A percentile compares a stretch with the other conserved stretches of the same genome.
These are phyloP conservation scores for Vaccinium vitisidaea DNA, from an alignment of 148 eudicot species.

Conservation along the genomic window DNA sequence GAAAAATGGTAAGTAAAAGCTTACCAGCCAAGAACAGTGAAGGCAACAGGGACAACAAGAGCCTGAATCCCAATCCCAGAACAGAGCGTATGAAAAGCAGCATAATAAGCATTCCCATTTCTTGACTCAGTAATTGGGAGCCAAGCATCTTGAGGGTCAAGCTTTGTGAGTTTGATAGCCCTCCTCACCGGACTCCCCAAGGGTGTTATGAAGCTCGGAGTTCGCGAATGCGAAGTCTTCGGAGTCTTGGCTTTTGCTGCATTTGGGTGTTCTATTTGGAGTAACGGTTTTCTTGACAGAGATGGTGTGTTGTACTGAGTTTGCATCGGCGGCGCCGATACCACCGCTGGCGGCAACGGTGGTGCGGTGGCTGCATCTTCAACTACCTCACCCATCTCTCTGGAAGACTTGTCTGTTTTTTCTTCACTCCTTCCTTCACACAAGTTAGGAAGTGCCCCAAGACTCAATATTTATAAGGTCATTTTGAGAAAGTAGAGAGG, in stretches of 20 bases:
- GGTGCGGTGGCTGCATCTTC: slow-evolving; percentile 3
- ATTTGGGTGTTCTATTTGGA: slow-evolving; percentile 6
- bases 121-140: slow-evolving; percentile 25
- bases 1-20: background rate
- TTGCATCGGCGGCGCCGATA: slow-evolving; percentile 11
- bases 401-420: background rate
- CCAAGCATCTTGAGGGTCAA: slow-evolving; percentile 23
- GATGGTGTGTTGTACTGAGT: slow-evolving; percentile 20
- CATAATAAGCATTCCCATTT: slow-evolving; percentile 19
- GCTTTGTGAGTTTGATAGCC: slow-evolving; percentile 10
- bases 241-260: background rate
- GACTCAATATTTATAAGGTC: background rate
- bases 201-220: slow-evolving; percentile 19
- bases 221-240: background rate
- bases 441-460: background rate
- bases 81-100: slow-evolving; percentile 24
- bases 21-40: slow-evolving; percentile 25
- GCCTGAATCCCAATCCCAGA: slow-evolving; percentile 18
- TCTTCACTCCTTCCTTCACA: slow-evolving; percentile 3
- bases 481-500: background rate
- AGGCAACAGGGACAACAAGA: slow-evolving; percentile 20
- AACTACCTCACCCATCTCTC: slow-evolving; percentile 18
- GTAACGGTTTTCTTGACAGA: slow-evolving; percentile 11
- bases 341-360: background rate
- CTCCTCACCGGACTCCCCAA: slow-evolving; percentile 19